Evolutionary conservation across 2,329 filamentous ascomycete genomes (phyloP).

Genomic region (Trichoderma oligosporum): DNA sequence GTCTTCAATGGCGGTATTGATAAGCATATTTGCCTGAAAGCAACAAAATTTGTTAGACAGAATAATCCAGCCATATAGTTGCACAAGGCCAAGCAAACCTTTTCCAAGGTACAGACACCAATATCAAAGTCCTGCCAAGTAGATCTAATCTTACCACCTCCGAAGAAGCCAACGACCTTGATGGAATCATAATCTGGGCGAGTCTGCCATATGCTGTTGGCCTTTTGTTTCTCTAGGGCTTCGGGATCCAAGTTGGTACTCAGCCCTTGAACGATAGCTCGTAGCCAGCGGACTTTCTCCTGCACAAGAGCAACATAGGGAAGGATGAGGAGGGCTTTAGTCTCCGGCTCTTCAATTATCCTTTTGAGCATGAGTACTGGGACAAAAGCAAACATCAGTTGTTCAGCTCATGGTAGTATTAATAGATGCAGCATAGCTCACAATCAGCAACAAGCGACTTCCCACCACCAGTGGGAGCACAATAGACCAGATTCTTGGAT

Average conservation of each 20-base stretch:
- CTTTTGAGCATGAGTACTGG: constrained; percentile 68
- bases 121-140: constrained; percentile 74
- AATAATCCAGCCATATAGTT: not conserved
- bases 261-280: constrained; percentile 61
- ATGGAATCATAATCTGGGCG: constrained; percentile 56
- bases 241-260: constrained; percentile 32
- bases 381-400: constrained; percentile 24
- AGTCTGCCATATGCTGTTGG: constrained; percentile 48
- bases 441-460: constrained; percentile 69
- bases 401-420: not conserved
- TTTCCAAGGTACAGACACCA: constrained; percentile 76
- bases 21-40: constrained; percentile 64
- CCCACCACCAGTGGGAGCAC: constrained; percentile 72
- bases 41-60: not conserved
- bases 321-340: constrained; percentile 68
- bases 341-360: constrained; percentile 57
- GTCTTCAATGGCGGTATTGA: constrained; percentile 71
- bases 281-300: constrained; percentile 73
- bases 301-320: constrained; percentile 78
- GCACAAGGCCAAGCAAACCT: constrained; percentile 38
- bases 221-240: constrained; percentile 31
- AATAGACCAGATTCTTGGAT: constrained; percentile 70
- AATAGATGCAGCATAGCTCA: constrained; percentile 27
- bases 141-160: constrained; percentile 63
- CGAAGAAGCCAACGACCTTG: constrained; percentile 69